These are phyloP conservation scores for Coemansia sp. DNA, from an alignment of 192 early-diverging fungal species.

Conservation along the genomic window DNA sequence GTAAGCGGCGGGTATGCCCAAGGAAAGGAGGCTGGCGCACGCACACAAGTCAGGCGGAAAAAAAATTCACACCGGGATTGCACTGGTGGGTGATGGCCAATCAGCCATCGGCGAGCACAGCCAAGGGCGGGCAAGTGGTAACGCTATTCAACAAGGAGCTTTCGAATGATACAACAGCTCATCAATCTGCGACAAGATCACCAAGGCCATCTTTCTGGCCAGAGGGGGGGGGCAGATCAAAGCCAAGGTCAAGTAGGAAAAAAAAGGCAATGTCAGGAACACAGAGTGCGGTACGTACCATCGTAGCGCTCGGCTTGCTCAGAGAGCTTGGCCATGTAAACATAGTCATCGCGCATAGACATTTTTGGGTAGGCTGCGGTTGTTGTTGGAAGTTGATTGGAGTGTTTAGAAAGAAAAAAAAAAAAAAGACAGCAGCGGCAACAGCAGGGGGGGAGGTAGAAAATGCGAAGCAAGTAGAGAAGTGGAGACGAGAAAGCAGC, in stretches of 20 bases:
- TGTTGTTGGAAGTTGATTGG: background rate
- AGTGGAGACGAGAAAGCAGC: background rate
- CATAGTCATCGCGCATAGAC: slow-evolving; percentile 66
- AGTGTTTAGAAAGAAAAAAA: slow-evolving; percentile 4
- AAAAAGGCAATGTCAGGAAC: slow-evolving; percentile 2
- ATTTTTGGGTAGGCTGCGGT: background rate
- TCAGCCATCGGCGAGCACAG: background rate
- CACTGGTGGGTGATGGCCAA: background rate
- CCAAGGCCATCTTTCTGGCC: background rate
- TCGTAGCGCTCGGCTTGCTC: slow-evolving; percentile 99
- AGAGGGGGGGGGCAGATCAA: background rate
- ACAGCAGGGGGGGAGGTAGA: background rate
- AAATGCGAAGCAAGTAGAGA: slow-evolving; percentile 1
- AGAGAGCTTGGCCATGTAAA: slow-evolving; percentile 98
- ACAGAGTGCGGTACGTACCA: slow-evolving; percentile 60
- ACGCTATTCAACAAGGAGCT: too few relatives aligned
- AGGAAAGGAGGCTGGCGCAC: background rate
- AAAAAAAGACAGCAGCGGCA: background rate
- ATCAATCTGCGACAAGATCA: background rate
- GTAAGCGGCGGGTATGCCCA: background rate
- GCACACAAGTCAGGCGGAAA: background rate
- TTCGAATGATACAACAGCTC: background rate
- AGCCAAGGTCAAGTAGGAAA: background rate
- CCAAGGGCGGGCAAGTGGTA: background rate
- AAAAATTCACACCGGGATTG: background rate